Evolutionary conservation across 805 yeast species (phyloP), one percentile per base, ranked within the genome.

Genomic region (Saccharomycopsis fodiens): DNA sequence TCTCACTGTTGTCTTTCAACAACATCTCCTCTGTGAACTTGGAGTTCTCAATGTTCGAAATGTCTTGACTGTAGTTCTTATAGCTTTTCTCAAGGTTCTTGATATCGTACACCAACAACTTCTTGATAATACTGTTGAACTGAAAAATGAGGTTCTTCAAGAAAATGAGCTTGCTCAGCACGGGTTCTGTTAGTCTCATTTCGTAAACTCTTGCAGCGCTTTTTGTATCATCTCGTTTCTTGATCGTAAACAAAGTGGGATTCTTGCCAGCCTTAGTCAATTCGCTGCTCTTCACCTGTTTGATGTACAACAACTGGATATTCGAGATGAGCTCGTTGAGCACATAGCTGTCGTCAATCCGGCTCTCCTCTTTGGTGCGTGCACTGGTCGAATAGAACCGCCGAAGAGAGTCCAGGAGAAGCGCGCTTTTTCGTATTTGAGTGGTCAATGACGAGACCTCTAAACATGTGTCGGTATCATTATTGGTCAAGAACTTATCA

Each of bases 11-110:
- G 32, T 48, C 48, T 34, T 48, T 48, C 21, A 44, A 7, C 12
- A 48, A 19, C 48, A 45, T 48, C 19, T 44, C 51, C 23, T 48
- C 51, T 12, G 48, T 48, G 35, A 41, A 48, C 35, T 42, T 45
- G 10, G 46, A 45, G 19, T 45, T 48, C 29, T 48, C 48, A 13
- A 48, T 45, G 7, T 40, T 19, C 43, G 32, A 42, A 19, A 48
- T 48, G 22, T 45, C 48, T 12, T 45, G 17, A 2, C 43, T 30
- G 29, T 29, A 44, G 30, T 45, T 48, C 23, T 45, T 41, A 34
- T 41, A 45, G 23, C 34, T 48, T n/a, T 45, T 42, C 21, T 47
- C 51, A 10, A 50, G 35, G 20, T 45, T 40, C 32, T 44, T 48
- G 17, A 50, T 48, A 21, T 50, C 53, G 29, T 44, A 47, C 8